Evolutionary conservation across 2,329 filamentous ascomycete species (phyloP).

Genomic region (Akanthomyces dipterigenus): DNA sequence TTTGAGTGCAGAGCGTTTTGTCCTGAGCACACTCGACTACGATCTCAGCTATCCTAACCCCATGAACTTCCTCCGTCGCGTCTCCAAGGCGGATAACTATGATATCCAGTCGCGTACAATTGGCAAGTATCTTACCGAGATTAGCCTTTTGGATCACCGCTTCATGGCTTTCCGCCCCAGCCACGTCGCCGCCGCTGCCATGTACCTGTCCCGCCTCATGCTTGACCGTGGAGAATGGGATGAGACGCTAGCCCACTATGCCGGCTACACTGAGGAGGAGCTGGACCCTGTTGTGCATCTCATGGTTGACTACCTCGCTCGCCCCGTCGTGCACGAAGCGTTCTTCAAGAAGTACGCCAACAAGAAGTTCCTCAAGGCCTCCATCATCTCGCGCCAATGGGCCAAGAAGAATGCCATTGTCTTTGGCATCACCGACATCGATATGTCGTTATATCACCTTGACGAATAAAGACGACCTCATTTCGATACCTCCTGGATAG

Average conservation of each 20-base stretch:
- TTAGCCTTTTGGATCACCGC: constrained; percentile 88
- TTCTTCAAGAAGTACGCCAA: constrained; percentile 99
- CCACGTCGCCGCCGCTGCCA: constrained; percentile 83
- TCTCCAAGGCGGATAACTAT: constrained; percentile 99
- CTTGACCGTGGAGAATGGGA: constrained; percentile 91
- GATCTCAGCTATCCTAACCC: constrained; percentile 98
- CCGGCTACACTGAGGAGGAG: constrained; percentile 88
- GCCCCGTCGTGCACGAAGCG: constrained; percentile 86
- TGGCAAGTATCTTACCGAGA: constrained; percentile 96
- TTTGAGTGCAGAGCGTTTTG: constrained; percentile 90
- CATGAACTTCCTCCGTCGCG: constrained; percentile 98
- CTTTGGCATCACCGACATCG: constrained; percentile 47
- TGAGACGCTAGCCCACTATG: constrained; percentile 78
- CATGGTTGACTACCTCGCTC: constrained; percentile 94
- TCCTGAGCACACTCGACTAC: constrained; percentile 86
- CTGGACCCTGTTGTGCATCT: constrained; percentile 86
- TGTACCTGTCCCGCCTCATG: constrained; percentile 90
- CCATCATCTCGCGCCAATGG: constrained; percentile 87
- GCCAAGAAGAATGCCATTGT: constrained; percentile 68
- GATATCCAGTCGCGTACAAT: constrained; percentile 96
- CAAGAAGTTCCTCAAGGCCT: constrained; percentile 98
- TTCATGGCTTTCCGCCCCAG: constrained; percentile 88
- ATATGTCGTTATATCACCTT: constrained; percentile 45
- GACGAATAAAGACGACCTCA: constrained; percentile 14
- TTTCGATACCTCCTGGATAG: constrained; percentile 13